phyloP scores from a whole-genome alignment of 1,284 basidiomycete genomes.

The Fistulinella staudtii region DNA sequence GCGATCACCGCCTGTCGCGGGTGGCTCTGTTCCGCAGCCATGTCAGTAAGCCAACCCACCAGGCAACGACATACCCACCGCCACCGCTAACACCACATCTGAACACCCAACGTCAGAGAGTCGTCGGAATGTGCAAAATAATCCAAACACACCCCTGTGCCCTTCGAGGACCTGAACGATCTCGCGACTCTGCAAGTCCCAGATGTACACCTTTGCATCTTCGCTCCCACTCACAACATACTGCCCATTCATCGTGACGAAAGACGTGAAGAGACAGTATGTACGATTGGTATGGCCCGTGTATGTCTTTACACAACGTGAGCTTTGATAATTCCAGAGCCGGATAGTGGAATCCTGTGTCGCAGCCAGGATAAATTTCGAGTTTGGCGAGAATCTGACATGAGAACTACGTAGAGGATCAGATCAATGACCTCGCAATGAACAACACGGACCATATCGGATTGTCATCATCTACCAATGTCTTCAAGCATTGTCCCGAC shows the following conservation, averaged over 20 bases:
- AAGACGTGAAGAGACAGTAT: conserved; percentile 67
- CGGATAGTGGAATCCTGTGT: conserved; percentile 92
- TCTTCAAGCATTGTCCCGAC: conserved; percentile 96
- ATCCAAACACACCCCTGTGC: conserved; percentile 47
- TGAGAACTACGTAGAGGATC: conserved; percentile 54
- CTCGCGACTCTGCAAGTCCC: conserved; percentile 86
- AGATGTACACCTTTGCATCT: conserved; percentile 83
- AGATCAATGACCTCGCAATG: conserved; percentile 5
- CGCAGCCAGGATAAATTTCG: conserved; percentile 81
- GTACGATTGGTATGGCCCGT: conserved; percentile 79
- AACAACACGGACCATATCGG: conserved; percentile 69
- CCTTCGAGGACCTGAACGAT: conserved; percentile 73
- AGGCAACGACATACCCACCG: conserved; percentile 45
- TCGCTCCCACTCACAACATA: conserved; percentile 89
- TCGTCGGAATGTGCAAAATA: too few species aligned
- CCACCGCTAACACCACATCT: conserved; percentile 75
- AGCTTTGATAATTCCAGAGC: conserved; percentile 92
- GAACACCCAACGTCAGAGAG: conserved; percentile 10
- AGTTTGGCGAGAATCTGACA: conserved; percentile 89
- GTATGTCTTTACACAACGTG: conserved; percentile 91
- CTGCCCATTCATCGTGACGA: conserved; percentile 50
- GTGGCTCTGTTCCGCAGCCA: conserved; percentile 51
- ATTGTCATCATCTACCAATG: conserved; percentile 93
- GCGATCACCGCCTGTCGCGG: conserved; percentile 71
- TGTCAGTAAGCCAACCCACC: conserved; percentile 5